phyloP scores from a whole-genome alignment of 1,284 basidiomycete genomes.

The Mycosarcoma maydis region DNA sequence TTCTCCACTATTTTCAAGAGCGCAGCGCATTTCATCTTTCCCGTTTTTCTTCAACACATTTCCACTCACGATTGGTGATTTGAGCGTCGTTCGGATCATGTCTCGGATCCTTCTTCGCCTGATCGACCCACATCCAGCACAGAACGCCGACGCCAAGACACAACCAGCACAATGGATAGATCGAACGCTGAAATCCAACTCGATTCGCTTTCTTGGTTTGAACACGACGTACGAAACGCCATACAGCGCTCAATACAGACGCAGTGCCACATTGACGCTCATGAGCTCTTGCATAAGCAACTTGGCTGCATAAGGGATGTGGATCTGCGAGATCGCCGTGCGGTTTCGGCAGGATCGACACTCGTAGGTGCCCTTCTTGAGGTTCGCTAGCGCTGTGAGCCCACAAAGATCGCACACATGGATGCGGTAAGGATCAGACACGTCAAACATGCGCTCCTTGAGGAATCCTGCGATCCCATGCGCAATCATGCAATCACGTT shows the following conservation, averaged over 20 bases:
- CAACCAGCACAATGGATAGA: no score
- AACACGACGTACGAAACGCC: no score
- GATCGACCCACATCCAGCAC: no score
- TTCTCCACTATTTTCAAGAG: no score
- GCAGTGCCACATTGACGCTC: slow-evolving; percentile 65
- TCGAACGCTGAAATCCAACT: no score
- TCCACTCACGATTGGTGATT: no score
- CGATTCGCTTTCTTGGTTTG: no score
- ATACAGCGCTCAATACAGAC: slow-evolving; percentile 59
- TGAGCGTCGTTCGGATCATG: no score
- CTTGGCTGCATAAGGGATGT: slow-evolving; percentile 72
- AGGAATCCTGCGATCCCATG: slow-evolving; percentile 98
- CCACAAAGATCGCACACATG: slow-evolving; percentile 66
- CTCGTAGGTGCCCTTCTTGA: slow-evolving; percentile 65
- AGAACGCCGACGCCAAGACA: no score
- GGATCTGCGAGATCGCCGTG: slow-evolving; percentile 66
- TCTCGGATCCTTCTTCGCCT: no score
- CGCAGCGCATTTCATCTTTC: no score
- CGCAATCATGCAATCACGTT: slow-evolving; percentile 99
- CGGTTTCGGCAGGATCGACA: slow-evolving; percentile 65
- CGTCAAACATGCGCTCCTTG: slow-evolving; percentile 67
- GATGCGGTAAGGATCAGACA: slow-evolving; percentile 63
- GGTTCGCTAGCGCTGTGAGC: slow-evolving; percentile 62
- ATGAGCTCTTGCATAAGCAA: slow-evolving; percentile 83
- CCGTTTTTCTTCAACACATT: no score